Base-by-base conservation (phyloP, 148 eudicot species). In the Suaeda aralocaspica region DNA sequence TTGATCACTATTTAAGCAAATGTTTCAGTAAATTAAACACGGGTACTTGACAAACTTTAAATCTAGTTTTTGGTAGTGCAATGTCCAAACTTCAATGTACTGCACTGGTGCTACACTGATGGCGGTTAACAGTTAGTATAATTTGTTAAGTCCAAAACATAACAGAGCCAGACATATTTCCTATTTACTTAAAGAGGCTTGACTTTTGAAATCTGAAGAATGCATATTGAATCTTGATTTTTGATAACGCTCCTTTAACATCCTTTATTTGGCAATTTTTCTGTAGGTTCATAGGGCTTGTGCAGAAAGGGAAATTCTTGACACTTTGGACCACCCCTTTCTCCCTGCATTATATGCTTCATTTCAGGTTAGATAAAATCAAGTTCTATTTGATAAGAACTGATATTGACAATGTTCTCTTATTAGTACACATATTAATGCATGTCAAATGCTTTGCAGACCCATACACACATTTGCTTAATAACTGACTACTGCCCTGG, bases 271-370 rank as follows among this genome's bases (percentile, higher is more conserved):
- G 48, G 48, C 8, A 61, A 68, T 60, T 69, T 72, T 50, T 7
- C 64, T 72, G 72, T 78, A 94, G 99, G 99, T 95, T 58, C 99
- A 95, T 63, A 85, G 99, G 80, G 99, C 99, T 77, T 91, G 97
- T 74, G 96, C 93, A 22, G 99, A 95, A 77, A 89, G 99, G 84
- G 97, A 95, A 73, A 95, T 95, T 74, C 85, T 91, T 19, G 90
- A 91, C 77, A 85, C 80, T 81, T 72, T 95, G 79, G 99, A 95
- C 74, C 99, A 95, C 71, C 99, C 99, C 73, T 95, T 95, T 81
- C 96, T 95, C 76, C 99, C 99, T 41, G 99, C 95, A 72, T 63
- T 95, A 30, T 95, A 91, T 84, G 99, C 99, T 69, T 95, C 99
- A 67, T 91, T 95, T 89, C 99, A 95, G 99, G 97, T 89, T 51